phyloP scores from a whole-genome alignment of 1,284 basidiomycete species.

The Apiotrichum veenhuisii region DNA sequence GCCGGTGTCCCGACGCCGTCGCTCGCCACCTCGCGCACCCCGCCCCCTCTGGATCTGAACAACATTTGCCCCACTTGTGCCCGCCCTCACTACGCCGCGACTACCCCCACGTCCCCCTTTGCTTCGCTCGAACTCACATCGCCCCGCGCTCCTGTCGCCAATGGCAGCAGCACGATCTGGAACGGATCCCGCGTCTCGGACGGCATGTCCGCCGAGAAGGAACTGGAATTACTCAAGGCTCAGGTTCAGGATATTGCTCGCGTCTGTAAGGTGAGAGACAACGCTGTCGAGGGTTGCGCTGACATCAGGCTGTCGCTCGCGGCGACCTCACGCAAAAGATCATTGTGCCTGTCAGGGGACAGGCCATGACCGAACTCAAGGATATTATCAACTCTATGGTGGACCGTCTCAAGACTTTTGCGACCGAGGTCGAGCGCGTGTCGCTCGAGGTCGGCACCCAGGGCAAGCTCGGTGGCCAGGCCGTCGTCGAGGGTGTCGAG shows the following conservation, averaged over 20 bases:
- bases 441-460: conserved; percentile 89
- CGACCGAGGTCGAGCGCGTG: conserved; percentile 54
- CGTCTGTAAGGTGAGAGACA: conserved; percentile 68
- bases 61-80: conserved; percentile 30
- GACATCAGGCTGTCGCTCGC: conserved; percentile 69
- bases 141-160: conserved; percentile 11
- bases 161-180: conserved; percentile 30
- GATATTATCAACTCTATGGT: conserved; percentile 98
- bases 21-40: conserved; percentile 19
- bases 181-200: conserved; percentile 24
- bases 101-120: conserved; percentile 13
- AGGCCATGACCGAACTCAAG: conserved; percentile 96
- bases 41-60: conserved; percentile 29
- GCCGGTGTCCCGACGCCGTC: background rate
- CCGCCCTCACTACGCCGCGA: conserved; percentile 5
- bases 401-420: conserved; percentile 54
- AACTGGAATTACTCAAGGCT: conserved; percentile 74
- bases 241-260: conserved; percentile 87
- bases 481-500: conserved; percentile 85
- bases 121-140: conserved; percentile 25
- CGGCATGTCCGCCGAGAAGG: conserved; percentile 56
- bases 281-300: background rate
- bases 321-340: conserved; percentile 96
- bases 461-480: conserved; percentile 89
- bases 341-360: conserved; percentile 90